phyloP scores from a whole-genome alignment of 1,284 basidiomycete genomes.

The Cryptococcus hybrid region DNA sequence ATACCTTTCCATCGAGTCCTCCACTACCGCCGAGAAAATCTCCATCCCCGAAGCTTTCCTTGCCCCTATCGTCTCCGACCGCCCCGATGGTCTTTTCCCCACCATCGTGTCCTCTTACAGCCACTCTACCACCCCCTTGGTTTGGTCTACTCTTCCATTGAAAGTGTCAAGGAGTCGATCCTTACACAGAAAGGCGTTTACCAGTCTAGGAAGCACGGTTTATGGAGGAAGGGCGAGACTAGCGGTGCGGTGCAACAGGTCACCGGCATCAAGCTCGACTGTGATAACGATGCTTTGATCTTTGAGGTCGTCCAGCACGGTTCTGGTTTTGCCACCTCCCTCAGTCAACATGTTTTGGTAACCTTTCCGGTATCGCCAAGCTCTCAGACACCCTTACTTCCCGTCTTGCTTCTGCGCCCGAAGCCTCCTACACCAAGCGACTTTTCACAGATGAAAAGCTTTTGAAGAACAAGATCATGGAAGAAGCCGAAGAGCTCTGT shows the following conservation, averaged over 20 bases:
- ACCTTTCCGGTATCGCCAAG: constrained; percentile 70
- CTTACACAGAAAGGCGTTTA: constrained; percentile 88
- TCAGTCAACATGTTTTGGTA: constrained; percentile 76
- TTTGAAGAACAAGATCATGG: constrained; percentile 90
- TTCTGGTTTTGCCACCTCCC: constrained; percentile 91
- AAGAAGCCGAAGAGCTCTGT: constrained; percentile 97
- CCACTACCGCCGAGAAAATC: constrained; percentile 60
- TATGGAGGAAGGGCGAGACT: constrained; percentile 98
- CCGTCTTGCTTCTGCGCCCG: constrained; percentile 72
- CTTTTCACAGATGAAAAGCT: constrained; percentile 82
- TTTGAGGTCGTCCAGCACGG: constrained; percentile 91
- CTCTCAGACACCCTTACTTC: constrained; percentile 78
- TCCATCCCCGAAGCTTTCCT: constrained; percentile 85
- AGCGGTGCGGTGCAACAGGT: constrained; percentile 92
- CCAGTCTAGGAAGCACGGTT: constrained; percentile 91
- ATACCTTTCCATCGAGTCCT: constrained; percentile 60
- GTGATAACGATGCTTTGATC: constrained; percentile 89
- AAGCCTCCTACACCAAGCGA: constrained; percentile 88
- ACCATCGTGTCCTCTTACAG: constrained; percentile 76
- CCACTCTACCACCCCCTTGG: constrained; percentile 80
- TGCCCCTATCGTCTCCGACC: constrained; percentile 77
- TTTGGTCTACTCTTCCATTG: constrained; percentile 92
- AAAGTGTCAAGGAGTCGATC: constrained; percentile 85
- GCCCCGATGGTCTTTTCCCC: constrained; percentile 87
- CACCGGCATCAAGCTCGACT: constrained; percentile 79